Base-by-base conservation (phyloP, 2,329 filamentous ascomycete genomes). In the Penicillium sp. region DNA sequence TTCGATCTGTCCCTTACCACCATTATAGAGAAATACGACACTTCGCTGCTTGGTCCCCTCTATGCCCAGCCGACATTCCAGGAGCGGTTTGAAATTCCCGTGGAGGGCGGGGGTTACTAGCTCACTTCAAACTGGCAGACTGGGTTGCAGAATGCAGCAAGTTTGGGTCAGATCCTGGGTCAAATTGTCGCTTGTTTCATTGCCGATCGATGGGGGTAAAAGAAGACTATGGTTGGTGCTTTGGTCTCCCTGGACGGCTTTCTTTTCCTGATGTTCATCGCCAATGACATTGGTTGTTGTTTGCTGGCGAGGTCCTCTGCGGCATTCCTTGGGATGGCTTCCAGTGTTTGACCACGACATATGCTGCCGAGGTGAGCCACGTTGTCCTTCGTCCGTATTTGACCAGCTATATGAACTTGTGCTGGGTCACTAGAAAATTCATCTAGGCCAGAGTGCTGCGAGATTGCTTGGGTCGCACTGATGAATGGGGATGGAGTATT, bases 1-100 rank as follows among this genome's bases (percentile, higher is more conserved):
- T 34, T 34, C n/a, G 7, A n/a, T 5, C 13, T 34, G 13, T 34
- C 31, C 31, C 31, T 34, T 0, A 91, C 88, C 69, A 94, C 95
- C 65, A 85, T 84, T 64, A 96, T 96, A 91, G 90, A 95, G 72
- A 90, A 89, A 33, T 95, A 92, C 75, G 90, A 95, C 67, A 79
- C 94, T 53, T 86, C 84, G 64, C 77, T 95, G 48, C 84, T 94
- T 64, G 89, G 87, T 76, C 92, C 91, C 72, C 90, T 94, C 67
- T 92, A 84, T 74, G 73, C 65, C 58, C 74, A 75, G 45, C 62
- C 65, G 0, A 64, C 69, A 49, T 76, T 76, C 60, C 74, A 71
- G 48, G 56, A 58, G 38, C 76, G 74, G 44, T 77, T 76, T 51
- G 74, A 73, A 24, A 64, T 66, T 48, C 45, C 51, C 47, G 44